Evolutionary conservation across 805 yeast genomes (phyloP).

Genomic region (Candida corydali): DNA sequence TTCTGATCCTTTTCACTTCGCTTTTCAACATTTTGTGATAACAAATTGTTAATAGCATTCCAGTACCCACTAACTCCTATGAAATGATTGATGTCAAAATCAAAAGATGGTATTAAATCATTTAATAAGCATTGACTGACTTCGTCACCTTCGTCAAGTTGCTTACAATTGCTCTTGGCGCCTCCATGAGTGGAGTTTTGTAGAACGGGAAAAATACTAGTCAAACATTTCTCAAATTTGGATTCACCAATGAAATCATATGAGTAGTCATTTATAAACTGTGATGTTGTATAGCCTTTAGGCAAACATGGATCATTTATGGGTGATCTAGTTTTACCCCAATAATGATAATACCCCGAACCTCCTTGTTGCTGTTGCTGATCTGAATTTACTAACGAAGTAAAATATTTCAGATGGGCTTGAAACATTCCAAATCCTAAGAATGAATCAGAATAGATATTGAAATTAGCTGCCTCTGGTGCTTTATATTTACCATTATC

Average conservation of each 20-base stretch:
- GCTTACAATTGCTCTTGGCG: constrained; percentile 25
- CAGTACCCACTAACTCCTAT: constrained; percentile 67
- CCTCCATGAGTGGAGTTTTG: constrained; percentile 26
- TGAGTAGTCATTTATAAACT: constrained; percentile 19
- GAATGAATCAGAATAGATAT: constrained; percentile 52
- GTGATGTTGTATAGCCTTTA: constrained; percentile 30
- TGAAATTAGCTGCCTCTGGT: constrained; percentile 20
- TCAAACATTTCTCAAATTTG: constrained; percentile 45
- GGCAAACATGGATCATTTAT: constrained; percentile 59
- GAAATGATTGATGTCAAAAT: constrained; percentile 52
- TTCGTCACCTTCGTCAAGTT: constrained; percentile 23
- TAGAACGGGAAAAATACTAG: constrained; percentile 44
- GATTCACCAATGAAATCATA: constrained; percentile 49
- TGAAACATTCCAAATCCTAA: constrained; percentile 60
- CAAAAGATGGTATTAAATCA: constrained; percentile 53
- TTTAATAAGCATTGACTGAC: constrained; percentile 48
- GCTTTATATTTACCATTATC: constrained; percentile 11
- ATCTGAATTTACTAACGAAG: constrained; percentile 25
- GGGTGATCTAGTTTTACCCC: constrained; percentile 21
- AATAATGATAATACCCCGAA: constrained; percentile 11
- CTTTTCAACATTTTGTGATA: constrained; percentile 16
- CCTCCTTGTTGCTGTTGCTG: constrained; percentile 15
- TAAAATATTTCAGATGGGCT: constrained; percentile 46
- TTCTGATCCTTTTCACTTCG: constrained; percentile 14
- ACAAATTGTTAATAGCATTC: constrained; percentile 52